Conservation (phyloP, 2,329 filamentous ascomycete species). For the Sporothrix humicola region DNA sequence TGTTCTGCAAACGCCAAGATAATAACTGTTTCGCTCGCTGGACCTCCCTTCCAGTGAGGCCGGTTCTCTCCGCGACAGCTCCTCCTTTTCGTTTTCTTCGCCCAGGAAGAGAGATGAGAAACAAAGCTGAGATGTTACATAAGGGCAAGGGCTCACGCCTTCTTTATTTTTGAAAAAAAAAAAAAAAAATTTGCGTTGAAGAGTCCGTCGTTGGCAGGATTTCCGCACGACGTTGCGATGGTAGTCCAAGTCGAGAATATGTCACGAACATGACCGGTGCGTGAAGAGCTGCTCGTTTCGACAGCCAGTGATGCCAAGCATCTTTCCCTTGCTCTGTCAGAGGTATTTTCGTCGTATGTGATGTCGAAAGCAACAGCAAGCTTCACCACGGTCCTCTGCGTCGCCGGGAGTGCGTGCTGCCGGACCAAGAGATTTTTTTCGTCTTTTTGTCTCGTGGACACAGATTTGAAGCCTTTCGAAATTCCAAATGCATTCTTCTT, state of each 20-base stretch:
- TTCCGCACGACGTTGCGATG: background rate
- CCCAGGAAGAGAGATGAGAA: background rate
- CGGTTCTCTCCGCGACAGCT: background rate
- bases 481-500: background rate
- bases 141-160: background rate
- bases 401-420: background rate
- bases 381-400: background rate
- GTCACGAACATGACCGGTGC: background rate
- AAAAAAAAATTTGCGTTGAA: too few relatives aligned
- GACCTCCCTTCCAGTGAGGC: background rate
- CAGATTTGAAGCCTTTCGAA: too few relatives aligned
- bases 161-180: too few relatives aligned
- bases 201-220: background rate
- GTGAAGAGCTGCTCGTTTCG: background rate
- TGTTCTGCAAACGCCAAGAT: background rate
- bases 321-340: background rate
- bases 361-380: background rate
- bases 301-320: background rate
- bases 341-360: background rate
- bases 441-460: background rate
- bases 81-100: background rate
- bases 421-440: background rate
- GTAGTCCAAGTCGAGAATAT: background rate
- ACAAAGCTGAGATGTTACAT: background rate
- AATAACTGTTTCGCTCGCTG: constrained; percentile 2